A percentile compares a stretch with the other conserved stretches of the same genome.
Conservation (phyloP, 2,329 filamentous ascomycete species). For the Talaromyces islandicus region DNA sequence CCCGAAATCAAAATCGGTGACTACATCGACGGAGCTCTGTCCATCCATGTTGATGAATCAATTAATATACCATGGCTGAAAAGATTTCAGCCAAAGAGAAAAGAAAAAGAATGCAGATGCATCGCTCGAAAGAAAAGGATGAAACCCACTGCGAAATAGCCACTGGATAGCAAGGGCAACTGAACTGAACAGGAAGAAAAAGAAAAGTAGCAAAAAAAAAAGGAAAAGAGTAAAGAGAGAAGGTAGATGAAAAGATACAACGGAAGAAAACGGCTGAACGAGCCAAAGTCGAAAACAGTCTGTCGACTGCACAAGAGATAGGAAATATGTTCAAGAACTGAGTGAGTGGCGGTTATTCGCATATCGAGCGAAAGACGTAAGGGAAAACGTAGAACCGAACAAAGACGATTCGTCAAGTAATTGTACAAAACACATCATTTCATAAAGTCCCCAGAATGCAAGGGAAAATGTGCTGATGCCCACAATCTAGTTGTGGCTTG, state of each 20-base stretch:
- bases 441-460: neutral
- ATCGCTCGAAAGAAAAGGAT: neutral
- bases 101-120: neutral
- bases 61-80: neutral
- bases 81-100: neutral
- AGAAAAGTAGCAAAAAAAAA: neutral
- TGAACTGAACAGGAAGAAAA: neutral
- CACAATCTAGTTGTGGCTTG: neutral
- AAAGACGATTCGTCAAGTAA: neutral
- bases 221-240: neutral
- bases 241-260: neutral
- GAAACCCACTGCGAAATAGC: neutral
- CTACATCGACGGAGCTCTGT: neutral
- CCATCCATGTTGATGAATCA: neutral
- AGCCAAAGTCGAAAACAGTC: neutral
- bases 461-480: neutral
- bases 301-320: neutral
- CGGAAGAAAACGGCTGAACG: conserved; percentile 1
- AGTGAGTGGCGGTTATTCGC: neutral
- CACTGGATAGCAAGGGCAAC: neutral
- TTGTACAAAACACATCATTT: neutral
- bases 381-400: neutral
- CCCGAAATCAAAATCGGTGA: neutral
- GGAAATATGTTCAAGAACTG: conserved; percentile 9
- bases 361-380: neutral